phyloP scores from a whole-genome alignment of 116 monocot genomes.

The Iris pallida region DNA sequence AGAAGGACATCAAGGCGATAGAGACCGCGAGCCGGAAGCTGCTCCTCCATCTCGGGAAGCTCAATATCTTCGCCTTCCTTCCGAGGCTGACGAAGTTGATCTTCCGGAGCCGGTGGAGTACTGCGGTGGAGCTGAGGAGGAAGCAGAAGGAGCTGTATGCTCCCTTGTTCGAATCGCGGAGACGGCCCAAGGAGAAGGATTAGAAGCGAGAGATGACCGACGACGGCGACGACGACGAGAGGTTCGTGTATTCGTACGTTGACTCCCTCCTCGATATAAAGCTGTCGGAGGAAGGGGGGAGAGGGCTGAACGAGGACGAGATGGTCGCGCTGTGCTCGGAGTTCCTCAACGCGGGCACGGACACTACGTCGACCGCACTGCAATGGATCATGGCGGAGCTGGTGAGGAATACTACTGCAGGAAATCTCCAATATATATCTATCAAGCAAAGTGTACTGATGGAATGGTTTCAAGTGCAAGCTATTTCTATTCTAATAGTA shows the following conservation, averaged over 20 bases:
- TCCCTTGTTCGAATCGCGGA: conserved; percentile 10
- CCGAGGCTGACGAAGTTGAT: conserved; percentile 10
- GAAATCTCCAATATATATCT: too few species aligned
- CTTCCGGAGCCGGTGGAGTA: conserved; percentile 10
- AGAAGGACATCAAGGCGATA: conserved; percentile 15
- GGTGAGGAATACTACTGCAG: conserved; percentile 20
- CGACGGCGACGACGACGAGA: not conserved
- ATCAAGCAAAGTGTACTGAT: too few species aligned
- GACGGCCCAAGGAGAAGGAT: not conserved
- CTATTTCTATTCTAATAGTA: too few species aligned
- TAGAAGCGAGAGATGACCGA: not conserved
- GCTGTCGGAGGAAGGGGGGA: conserved; percentile 12
- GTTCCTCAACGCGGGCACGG: conserved; percentile 23
- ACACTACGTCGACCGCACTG: conserved; percentile 18
- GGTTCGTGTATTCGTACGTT: conserved; percentile 19
- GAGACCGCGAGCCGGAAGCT: not conserved
- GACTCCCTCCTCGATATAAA: conserved; percentile 25
- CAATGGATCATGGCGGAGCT: conserved; percentile 41
- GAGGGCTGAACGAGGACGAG: conserved; percentile 26
- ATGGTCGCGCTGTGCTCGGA: conserved; percentile 26
- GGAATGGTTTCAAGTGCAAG: too few species aligned
- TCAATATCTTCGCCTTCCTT: conserved; percentile 9
- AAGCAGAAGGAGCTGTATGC: conserved; percentile 7
- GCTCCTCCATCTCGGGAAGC: not conserved
- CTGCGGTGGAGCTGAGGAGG: not conserved